Conservation (phyloP, 495 filamentous ascomycete genomes). For the Xylaria nigripes region DNA sequence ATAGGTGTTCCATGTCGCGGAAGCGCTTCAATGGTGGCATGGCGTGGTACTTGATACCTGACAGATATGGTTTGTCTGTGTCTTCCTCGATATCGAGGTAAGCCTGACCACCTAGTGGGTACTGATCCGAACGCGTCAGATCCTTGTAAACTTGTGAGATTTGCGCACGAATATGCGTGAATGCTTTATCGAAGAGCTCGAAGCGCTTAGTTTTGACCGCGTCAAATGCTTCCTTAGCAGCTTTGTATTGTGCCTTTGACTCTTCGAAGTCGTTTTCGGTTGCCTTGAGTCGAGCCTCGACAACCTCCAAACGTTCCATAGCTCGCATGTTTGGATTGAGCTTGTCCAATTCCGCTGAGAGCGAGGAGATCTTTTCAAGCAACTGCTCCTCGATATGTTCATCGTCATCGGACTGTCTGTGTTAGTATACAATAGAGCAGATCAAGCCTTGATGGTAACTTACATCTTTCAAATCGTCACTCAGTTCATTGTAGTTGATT, state of each 20-base stretch:
- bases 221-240: slow-evolving; percentile 74
- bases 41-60: slow-evolving; percentile 94
- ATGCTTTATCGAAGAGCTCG: slow-evolving; percentile 90
- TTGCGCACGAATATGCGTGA: slow-evolving; percentile 88
- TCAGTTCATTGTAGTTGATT: slow-evolving; percentile 77
- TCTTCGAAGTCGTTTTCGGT: slow-evolving; percentile 87
- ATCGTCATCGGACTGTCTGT: slow-evolving; percentile 52
- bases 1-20: slow-evolving; percentile 97
- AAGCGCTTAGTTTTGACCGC: slow-evolving; percentile 71
- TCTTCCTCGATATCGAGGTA: slow-evolving; percentile 91
- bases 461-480: slow-evolving; percentile 76
- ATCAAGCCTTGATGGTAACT: slow-evolving; percentile 16
- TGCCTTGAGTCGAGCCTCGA: slow-evolving; percentile 71
- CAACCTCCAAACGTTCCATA: slow-evolving; percentile 80
- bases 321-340: slow-evolving; percentile 95
- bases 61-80: slow-evolving; percentile 76
- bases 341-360: slow-evolving; percentile 76
- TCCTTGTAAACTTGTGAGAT: slow-evolving; percentile 93
- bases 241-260: slow-evolving; percentile 61
- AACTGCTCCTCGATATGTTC: slow-evolving; percentile 70
- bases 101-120: slow-evolving; percentile 86
- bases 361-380: slow-evolving; percentile 62
- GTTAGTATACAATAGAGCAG: slow-evolving; percentile 17
- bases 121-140: slow-evolving; percentile 73
- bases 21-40: slow-evolving; percentile 99